These are phyloP conservation scores for Fusarium sacchari DNA, from an alignment of 2,329 filamentous ascomycete genomes.

Conservation along the genomic window DNA sequence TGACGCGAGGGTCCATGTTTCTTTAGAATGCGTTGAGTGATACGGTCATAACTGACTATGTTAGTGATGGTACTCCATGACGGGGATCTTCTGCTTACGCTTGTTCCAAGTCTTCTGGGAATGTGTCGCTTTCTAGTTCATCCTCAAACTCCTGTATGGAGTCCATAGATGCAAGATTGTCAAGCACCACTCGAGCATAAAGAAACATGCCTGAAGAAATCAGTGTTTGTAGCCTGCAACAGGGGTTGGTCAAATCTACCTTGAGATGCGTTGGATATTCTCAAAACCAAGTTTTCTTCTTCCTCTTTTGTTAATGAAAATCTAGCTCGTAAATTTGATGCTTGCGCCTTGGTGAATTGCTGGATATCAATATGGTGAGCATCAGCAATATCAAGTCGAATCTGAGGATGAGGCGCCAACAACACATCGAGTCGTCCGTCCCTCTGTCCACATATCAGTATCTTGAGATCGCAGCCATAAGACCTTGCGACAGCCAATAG, in stretches of 20 bases:
- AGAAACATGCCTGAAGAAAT: slow-evolving; percentile 10
- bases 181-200: rapidly evolving
- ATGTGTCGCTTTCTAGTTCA: rapidly evolving
- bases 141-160: neutral
- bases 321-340: rapidly evolving
- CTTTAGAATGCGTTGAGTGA: rapidly evolving
- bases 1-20: rapidly evolving
- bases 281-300: rapidly evolving
- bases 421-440: neutral
- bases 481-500: rapidly evolving
- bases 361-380: rapidly evolving
- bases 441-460: neutral
- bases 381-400: rapidly evolving
- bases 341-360: rapidly evolving
- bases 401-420: rapidly evolving
- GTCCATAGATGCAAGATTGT: rapidly evolving
- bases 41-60: rapidly evolving
- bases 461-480: rapidly evolving
- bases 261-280: rapidly evolving
- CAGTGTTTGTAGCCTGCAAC: too few relatives aligned
- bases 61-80: neutral
- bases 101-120: rapidly evolving
- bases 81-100: neutral
- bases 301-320: rapidly evolving
- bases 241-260: too few relatives aligned